Conservation (phyloP, 2,329 filamentous ascomycete species). For the Capronia coronata region DNA sequence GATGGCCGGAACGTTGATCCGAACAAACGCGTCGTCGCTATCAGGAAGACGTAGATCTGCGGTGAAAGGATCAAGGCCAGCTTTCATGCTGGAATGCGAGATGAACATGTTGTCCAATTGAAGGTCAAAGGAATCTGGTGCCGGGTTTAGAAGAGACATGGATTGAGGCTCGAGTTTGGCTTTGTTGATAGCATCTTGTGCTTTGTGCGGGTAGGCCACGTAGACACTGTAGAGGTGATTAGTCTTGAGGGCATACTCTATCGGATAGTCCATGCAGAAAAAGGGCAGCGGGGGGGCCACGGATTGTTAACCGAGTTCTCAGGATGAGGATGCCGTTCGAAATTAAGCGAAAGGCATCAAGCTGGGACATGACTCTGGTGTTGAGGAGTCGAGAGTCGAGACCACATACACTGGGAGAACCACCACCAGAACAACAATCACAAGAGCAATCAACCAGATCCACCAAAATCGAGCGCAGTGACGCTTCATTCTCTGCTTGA, state of each 20-base stretch:
- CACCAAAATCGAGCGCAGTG: constrained; percentile 45
- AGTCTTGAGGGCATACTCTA: too few species aligned
- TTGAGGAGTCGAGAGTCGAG: too few species aligned
- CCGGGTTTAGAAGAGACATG: constrained; percentile 48
- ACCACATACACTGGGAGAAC: constrained; percentile 54
- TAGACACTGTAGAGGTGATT: constrained; percentile 52
- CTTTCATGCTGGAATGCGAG: constrained; percentile 47
- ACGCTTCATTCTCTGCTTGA: constrained; percentile 20
- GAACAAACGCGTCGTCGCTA: constrained; percentile 38
- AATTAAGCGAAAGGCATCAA: too few species aligned
- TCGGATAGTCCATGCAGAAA: too few species aligned
- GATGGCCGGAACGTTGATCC: constrained; percentile 41
- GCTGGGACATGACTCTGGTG: too few species aligned
- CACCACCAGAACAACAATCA: constrained; percentile 48
- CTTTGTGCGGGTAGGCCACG: constrained; percentile 54
- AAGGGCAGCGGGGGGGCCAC: too few species aligned
- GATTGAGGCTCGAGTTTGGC: constrained; percentile 46
- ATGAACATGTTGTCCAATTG: constrained; percentile 45
- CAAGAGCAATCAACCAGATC: constrained; percentile 47
- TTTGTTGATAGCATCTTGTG: constrained; percentile 49
- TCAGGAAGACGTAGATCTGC: constrained; percentile 46
- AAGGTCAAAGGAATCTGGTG: constrained; percentile 44
- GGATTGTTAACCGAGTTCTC: too few species aligned
- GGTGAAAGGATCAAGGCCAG: constrained; percentile 49
- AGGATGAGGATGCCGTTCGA: too few species aligned